phyloP scores from a whole-genome alignment of 192 early-diverging fungal species.

The Coemansia sp. region DNA sequence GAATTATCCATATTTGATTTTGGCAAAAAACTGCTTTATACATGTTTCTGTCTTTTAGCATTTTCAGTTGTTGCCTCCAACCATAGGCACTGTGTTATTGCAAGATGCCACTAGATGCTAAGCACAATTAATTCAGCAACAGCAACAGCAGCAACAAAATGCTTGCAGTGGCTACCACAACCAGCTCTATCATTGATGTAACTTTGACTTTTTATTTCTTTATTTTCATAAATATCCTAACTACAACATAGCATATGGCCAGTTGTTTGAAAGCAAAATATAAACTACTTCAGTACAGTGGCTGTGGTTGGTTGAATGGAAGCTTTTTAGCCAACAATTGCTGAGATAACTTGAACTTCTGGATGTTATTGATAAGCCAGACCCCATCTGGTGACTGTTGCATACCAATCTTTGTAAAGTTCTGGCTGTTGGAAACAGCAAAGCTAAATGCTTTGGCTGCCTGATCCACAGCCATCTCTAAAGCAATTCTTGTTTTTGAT shows the following conservation, averaged over 20 bases:
- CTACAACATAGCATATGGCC: not conserved
- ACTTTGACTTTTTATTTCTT: too few relatives aligned
- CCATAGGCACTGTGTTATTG: constrained; percentile 91
- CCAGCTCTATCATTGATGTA: not conserved
- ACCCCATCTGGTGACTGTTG: constrained; percentile 1
- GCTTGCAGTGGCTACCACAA: not conserved
- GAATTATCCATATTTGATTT: constrained; percentile 95
- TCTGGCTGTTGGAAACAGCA: not conserved
- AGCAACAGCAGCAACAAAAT: constrained; percentile 23
- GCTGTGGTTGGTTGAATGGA: not conserved
- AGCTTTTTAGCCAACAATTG: not conserved
- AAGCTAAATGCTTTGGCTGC: not conserved
- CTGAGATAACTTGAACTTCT: constrained; percentile 2
- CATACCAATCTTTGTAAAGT: constrained; percentile 11
- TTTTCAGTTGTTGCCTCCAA: constrained; percentile 81
- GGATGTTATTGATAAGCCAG: constrained; percentile 9
- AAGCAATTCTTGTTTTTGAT: not conserved
- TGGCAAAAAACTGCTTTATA: constrained; percentile 99
- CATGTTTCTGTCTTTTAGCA: constrained; percentile 98
- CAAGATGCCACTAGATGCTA: constrained; percentile 97
- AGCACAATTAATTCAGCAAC: constrained; percentile 61
- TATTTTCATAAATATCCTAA: not conserved
- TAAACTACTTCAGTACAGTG: not conserved
- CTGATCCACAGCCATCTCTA: constrained; percentile 7
- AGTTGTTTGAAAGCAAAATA: not conserved